Percentiles rank a stretch among this genome's conserved stretches.
These are phyloP conservation scores for Scleroderma citrinum DNA, from an alignment of 768 basidiomycete species.

Conservation along the genomic window DNA sequence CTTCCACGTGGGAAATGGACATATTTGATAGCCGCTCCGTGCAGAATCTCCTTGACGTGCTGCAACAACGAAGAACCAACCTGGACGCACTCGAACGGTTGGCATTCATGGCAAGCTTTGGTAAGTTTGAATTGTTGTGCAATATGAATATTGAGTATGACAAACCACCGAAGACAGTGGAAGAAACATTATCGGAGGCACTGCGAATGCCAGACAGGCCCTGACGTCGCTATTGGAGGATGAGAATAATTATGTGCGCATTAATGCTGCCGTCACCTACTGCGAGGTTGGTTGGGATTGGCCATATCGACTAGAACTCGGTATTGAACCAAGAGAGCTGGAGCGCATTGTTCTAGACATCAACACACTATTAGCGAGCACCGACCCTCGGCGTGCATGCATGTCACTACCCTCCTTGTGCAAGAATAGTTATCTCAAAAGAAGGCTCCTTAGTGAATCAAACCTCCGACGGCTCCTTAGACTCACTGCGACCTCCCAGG, in stretches of 20 bases:
- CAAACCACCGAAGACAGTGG: slow-evolving; percentile 8
- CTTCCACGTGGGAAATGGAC: slow-evolving; percentile 25
- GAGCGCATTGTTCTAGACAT: slow-evolving; percentile 8
- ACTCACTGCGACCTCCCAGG: slow-evolving; percentile 10
- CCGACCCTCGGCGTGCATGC: slow-evolving; percentile 18
- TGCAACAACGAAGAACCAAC: slow-evolving; percentile 8
- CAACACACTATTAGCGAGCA: slow-evolving; percentile 9
- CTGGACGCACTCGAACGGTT: slow-evolving; percentile 22
- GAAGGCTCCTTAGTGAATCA: slow-evolving; percentile 9
- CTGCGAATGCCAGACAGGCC: slow-evolving; percentile 1
- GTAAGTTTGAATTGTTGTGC: slow-evolving; percentile 6
- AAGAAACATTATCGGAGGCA: slow-evolving; percentile 4
- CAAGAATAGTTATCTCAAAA: slow-evolving; percentile 13
- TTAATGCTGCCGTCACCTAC: slow-evolving; percentile 21
- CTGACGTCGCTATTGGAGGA: slow-evolving; percentile 12
- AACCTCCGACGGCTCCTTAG: slow-evolving; percentile 16
- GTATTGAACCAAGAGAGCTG: slow-evolving; percentile 1
- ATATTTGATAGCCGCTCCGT: slow-evolving; percentile 20
- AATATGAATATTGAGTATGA: not conserved
- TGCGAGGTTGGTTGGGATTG: slow-evolving; percentile 22
- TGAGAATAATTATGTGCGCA: slow-evolving; percentile 13
- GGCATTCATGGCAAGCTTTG: slow-evolving; percentile 26
- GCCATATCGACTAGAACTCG: slow-evolving; percentile 4
- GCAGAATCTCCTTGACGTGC: slow-evolving; percentile 12
- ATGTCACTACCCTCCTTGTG: slow-evolving; percentile 25